Conservation (phyloP, 257 asterid genomes). For the Anisodus tanguticus region DNA sequence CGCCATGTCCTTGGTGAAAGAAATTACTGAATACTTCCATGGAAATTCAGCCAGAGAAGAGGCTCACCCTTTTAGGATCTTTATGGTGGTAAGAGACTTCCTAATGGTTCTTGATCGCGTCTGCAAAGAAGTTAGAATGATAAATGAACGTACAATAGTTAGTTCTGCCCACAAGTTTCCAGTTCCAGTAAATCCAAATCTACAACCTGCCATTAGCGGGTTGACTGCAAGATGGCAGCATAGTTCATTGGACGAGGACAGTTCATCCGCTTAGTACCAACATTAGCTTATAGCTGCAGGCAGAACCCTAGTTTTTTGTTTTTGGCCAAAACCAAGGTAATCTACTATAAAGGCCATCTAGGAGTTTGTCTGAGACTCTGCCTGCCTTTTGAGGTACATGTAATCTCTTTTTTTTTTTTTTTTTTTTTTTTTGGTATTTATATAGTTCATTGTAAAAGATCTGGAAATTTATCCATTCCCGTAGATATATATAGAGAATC, state of each 20-base stretch:
- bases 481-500: slow-evolving; percentile 42
- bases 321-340: slow-evolving; percentile 41
- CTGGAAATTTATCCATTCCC: slow-evolving; percentile 38
- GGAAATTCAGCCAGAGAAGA: slow-evolving; percentile 92
- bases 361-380: slow-evolving; percentile 43
- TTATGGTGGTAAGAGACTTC: slow-evolving; percentile 92
- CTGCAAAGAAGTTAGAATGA: slow-evolving; percentile 89
- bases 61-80: slow-evolving; percentile 92
- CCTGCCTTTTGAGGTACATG: slow-evolving; percentile 42
- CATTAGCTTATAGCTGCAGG: background rate
- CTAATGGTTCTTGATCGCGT: slow-evolving; percentile 78
- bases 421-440: slow-evolving; percentile 50
- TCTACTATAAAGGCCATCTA: slow-evolving; percentile 39
- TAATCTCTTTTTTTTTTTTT: background rate
- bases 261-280: slow-evolving; percentile 38
- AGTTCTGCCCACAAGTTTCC: slow-evolving; percentile 83
- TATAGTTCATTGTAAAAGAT: slow-evolving; percentile 47
- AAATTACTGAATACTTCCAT: slow-evolving; percentile 92
- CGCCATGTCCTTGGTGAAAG: slow-evolving; percentile 80
- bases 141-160: slow-evolving; percentile 75
- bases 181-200: slow-evolving; percentile 85
- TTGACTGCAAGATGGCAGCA: slow-evolving; percentile 45
- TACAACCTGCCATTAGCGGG: slow-evolving; percentile 56
- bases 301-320: slow-evolving; percentile 28
- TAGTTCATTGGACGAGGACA: slow-evolving; percentile 60